phyloP scores from a whole-genome alignment of 306 rosid species.

The Trifolium pratense region DNA sequence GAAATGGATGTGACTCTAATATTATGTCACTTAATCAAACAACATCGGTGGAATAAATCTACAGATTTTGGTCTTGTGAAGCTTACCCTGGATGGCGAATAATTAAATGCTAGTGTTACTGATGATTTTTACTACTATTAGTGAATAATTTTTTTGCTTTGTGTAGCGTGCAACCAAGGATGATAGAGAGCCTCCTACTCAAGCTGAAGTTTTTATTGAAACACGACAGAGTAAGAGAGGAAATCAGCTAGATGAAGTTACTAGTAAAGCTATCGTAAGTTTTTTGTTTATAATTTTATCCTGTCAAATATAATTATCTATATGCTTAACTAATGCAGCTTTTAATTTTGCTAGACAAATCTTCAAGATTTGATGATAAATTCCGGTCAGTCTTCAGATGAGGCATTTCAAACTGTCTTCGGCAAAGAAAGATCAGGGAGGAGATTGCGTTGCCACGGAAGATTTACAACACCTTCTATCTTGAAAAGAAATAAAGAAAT shows the following conservation, averaged over 20 bases:
- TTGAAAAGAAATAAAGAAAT: constrained; percentile 8
- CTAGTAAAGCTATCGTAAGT: background rate
- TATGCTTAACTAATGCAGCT: background rate
- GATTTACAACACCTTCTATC: background rate
- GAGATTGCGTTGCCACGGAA: background rate
- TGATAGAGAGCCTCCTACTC: background rate
- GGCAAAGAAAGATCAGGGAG: constrained; percentile 16
- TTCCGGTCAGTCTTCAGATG: background rate
- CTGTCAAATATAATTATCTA: background rate
- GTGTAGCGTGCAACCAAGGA: constrained; percentile 8
- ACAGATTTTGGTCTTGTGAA: constrained; percentile 7
- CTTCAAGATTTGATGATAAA: constrained; percentile 12
- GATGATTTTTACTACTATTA: background rate
- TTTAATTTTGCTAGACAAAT: constrained; percentile 3
- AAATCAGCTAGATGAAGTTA: background rate
- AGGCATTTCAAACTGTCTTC: constrained; percentile 13
- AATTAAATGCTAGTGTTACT: background rate
- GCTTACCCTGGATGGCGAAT: background rate
- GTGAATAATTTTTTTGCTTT: background rate
- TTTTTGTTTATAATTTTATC: background rate
- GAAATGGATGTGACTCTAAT: constrained; percentile 56
- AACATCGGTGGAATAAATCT: background rate
- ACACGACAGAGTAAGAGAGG: constrained; percentile 27
- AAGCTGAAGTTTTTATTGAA: constrained; percentile 2
- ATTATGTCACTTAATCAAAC: constrained; percentile 28